Conservation (phyloP, 768 basidiomycete species). For the Amanita fuliginea region DNA sequence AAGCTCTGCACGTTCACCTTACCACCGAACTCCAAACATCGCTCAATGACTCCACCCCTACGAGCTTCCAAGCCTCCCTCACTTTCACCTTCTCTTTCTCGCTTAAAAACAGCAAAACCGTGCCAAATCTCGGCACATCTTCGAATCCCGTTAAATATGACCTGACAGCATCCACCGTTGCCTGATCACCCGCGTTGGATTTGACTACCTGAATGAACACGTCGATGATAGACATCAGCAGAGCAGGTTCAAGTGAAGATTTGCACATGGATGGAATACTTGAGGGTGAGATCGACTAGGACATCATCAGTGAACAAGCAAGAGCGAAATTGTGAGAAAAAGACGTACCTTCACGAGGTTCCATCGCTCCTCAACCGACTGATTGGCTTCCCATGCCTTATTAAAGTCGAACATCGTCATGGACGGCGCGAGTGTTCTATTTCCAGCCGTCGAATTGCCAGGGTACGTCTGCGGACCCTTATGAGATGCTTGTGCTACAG, state of each 20-base stretch:
- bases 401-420: slow-evolving; percentile 52
- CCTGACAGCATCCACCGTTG: slow-evolving; percentile 16
- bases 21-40: slow-evolving; percentile 14
- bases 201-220: slow-evolving; percentile 29
- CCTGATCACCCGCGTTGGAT: slow-evolving; percentile 8
- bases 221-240: slow-evolving; percentile 47
- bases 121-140: slow-evolving; percentile 49
- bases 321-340: background rate
- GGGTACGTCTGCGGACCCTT: background rate
- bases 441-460: background rate
- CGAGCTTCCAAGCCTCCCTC: slow-evolving; percentile 31
- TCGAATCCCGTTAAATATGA: slow-evolving; percentile 44
- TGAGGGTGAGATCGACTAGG: slow-evolving; percentile 43
- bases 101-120: slow-evolving; percentile 54
- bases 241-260: slow-evolving; percentile 54
- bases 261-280: slow-evolving; percentile 54
- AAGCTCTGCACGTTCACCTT: background rate
- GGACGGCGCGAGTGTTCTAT: background rate
- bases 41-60: slow-evolving; percentile 19
- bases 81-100: slow-evolving; percentile 38
- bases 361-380: slow-evolving; percentile 39
- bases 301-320: background rate
- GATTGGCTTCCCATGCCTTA: slow-evolving; percentile 40
- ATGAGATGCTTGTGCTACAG: slow-evolving; percentile 3
- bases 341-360: slow-evolving; percentile 42